Evolutionary conservation across 169 alveolate genomes (phyloP).

Genomic region (Eimeria acervulina): DNA sequence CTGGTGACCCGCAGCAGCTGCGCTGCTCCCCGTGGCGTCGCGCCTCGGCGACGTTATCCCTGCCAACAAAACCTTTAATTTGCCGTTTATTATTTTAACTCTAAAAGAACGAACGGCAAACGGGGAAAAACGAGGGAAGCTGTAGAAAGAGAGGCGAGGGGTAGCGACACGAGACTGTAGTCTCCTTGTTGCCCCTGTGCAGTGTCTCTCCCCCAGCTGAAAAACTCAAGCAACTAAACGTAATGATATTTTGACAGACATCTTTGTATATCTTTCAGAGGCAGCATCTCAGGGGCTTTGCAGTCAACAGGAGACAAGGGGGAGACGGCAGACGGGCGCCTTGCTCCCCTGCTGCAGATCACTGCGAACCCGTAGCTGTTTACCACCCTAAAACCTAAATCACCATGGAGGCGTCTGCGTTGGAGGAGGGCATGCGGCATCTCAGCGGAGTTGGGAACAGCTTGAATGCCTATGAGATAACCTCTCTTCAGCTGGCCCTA

Average conservation of each 20-base stretch:
- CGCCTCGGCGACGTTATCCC: neutral
- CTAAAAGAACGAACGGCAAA: neutral
- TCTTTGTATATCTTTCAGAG: neutral
- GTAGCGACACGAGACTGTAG: neutral
- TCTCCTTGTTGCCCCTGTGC: neutral
- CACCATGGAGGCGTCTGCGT: slow-evolving; percentile 70
- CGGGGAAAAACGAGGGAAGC: neutral
- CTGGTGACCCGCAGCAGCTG: slow-evolving; percentile 18
- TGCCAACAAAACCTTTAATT: neutral
- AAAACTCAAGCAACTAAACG: neutral
- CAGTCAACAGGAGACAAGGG: neutral
- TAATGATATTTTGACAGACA: neutral
- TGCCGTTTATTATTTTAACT: neutral
- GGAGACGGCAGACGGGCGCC: neutral
- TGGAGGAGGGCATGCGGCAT: slow-evolving; percentile 60
- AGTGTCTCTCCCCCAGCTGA: too few relatives aligned
- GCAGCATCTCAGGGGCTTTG: neutral
- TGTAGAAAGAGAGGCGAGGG: neutral
- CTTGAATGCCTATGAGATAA: slow-evolving; percentile 57
- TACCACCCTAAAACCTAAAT: neutral
- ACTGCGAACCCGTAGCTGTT: neutral
- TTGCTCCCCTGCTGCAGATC: neutral
- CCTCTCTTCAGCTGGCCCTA: slow-evolving; percentile 50
- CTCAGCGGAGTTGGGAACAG: slow-evolving; percentile 58
- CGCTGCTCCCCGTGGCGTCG: neutral